These are phyloP conservation scores for Neopestalotiopsis clavispora DNA, from an alignment of 2,329 filamentous ascomycete genomes.

Conservation along the genomic window DNA sequence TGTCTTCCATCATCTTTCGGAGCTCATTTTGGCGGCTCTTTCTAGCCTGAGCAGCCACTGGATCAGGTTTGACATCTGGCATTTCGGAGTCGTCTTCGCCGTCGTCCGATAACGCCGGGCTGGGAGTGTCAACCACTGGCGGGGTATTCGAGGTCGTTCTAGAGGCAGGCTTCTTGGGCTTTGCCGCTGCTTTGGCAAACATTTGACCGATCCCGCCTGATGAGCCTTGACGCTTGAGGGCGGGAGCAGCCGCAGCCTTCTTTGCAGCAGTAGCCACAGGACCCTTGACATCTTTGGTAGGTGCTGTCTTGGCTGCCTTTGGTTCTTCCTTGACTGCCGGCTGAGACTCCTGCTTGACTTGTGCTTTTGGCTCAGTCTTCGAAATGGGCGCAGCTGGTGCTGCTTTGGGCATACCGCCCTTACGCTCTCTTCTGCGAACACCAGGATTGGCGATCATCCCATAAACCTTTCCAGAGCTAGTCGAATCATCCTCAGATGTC, in stretches of 20 bases:
- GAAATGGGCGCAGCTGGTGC: slow-evolving; percentile 31
- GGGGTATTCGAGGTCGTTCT: slow-evolving; percentile 21
- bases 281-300: slow-evolving; percentile 27
- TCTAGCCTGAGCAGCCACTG: slow-evolving; percentile 27
- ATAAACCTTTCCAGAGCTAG: slow-evolving; percentile 65
- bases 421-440: slow-evolving; percentile 58
- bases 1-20: slow-evolving; percentile 40
- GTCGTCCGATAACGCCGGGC: slow-evolving; percentile 36
- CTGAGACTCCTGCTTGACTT: slow-evolving; percentile 42
- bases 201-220: slow-evolving; percentile 38
- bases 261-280: slow-evolving; percentile 44
- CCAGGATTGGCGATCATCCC: slow-evolving; percentile 77
- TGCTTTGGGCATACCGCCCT: slow-evolving; percentile 34
- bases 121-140: slow-evolving; percentile 25
- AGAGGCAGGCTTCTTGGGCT: slow-evolving; percentile 34
- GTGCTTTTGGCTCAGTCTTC: slow-evolving; percentile 26
- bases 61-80: slow-evolving; percentile 28
- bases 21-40: slow-evolving; percentile 35
- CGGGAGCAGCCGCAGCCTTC: slow-evolving; percentile 37
- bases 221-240: slow-evolving; percentile 55
- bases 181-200: slow-evolving; percentile 38
- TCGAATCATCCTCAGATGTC: slow-evolving; percentile 61
- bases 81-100: slow-evolving; percentile 36
- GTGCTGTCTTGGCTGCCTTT: slow-evolving; percentile 32
- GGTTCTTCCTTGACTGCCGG: slow-evolving; percentile 43